Conservation (phyloP, 345 rosid genomes). For the Draba incana region DNA sequence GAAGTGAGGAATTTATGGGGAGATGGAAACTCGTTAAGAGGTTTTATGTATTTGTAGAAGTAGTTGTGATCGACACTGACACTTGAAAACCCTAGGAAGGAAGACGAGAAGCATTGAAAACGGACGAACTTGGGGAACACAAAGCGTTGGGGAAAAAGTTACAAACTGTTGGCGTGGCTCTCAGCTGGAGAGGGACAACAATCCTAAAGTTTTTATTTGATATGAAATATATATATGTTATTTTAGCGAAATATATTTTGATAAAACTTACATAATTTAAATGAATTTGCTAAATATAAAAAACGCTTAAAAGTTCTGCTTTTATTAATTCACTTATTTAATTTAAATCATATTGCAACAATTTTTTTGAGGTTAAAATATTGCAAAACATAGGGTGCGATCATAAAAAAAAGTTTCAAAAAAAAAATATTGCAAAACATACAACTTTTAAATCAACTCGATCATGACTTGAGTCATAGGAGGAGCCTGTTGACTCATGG, state of each 20-base stretch:
- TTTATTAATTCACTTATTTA: conserved; percentile 1
- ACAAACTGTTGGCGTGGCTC: too few species aligned
- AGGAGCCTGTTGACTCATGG: conserved; percentile 49
- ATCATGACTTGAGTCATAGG: conserved; percentile 58
- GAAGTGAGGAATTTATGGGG: too few species aligned
- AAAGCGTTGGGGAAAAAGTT: too few species aligned
- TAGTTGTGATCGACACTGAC: too few species aligned
- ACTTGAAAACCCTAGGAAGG: too few species aligned
- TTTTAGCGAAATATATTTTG: neutral
- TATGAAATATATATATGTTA: neutral
- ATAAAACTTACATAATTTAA: neutral
- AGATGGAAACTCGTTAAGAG: too few species aligned
- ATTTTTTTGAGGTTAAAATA: neutral
- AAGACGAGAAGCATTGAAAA: too few species aligned
- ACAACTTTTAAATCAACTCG: conserved; percentile 29
- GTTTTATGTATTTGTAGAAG: too few species aligned
- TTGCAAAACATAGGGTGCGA: neutral
- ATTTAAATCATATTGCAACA: neutral
- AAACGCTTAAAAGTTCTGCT: neutral
- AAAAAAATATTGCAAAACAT: neutral
- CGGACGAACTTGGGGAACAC: too few species aligned
- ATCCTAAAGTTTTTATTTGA: too few species aligned
- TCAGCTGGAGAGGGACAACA: too few species aligned
- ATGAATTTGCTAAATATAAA: neutral
- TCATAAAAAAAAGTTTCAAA: too few species aligned